Percentiles rank a stretch among this genome's conserved stretches.
Conservation (phyloP, 2,329 filamentous ascomycete genomes). For the Phyllosticta citriasiana region DNA sequence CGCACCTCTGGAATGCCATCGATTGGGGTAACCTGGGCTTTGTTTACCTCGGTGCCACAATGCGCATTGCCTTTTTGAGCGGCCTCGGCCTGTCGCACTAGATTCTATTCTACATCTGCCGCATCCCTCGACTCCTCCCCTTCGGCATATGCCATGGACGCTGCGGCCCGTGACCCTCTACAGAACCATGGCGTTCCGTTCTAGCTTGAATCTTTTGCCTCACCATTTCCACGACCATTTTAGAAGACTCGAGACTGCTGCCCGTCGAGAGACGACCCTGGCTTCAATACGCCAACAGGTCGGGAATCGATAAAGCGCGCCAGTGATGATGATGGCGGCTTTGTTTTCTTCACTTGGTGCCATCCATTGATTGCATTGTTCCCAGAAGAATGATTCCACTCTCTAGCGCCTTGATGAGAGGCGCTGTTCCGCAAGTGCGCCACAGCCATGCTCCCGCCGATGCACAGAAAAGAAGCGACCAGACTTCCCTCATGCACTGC, state of each 20-base stretch:
- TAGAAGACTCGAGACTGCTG: not conserved
- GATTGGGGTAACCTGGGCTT: constrained; percentile 60
- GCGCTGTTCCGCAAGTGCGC: not conserved
- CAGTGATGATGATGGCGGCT: not conserved
- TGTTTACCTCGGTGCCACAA: constrained; percentile 53
- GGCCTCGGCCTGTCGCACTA: constrained; percentile 30
- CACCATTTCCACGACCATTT: not conserved
- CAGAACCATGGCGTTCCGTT: not conserved
- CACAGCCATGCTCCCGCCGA: not conserved
- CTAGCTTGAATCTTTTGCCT: too few species aligned
- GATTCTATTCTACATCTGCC: not conserved
- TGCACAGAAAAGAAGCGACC: not conserved
- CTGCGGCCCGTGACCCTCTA: too few species aligned
- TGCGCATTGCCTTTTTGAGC: constrained; percentile 27
- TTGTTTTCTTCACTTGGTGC: not conserved
- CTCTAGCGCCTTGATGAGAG: not conserved
- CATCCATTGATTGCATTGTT: not conserved
- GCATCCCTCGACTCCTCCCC: not conserved
- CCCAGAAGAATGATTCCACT: not conserved
- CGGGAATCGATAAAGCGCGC: not conserved
- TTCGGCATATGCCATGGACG: not conserved
- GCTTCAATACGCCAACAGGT: not conserved
- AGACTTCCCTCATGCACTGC: not conserved
- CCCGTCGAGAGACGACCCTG: not conserved
- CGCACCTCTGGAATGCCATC: constrained; percentile 54